phyloP scores from a whole-genome alignment of 176 grass and related monocot genomes.

The Bromus sterilis region DNA sequence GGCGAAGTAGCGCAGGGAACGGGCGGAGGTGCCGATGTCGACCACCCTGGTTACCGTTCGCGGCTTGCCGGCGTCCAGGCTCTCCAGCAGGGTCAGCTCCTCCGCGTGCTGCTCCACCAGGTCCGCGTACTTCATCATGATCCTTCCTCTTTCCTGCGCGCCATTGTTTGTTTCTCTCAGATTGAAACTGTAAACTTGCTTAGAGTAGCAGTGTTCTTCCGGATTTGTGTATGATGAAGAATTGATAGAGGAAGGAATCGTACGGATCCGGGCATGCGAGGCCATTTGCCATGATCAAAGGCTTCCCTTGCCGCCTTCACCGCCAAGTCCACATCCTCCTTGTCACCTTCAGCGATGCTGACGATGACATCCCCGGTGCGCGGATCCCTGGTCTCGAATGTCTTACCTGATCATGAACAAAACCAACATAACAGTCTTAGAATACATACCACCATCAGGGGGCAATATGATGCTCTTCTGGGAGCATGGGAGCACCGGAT shows the following conservation, averaged over 20 bases:
- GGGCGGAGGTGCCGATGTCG: constrained; percentile 7
- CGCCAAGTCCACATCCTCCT: constrained; percentile 53
- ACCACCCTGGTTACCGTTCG: constrained; percentile 18
- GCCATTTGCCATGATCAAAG: constrained; percentile 73
- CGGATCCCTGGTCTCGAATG: constrained; percentile 58
- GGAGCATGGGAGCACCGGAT: too few relatives aligned
- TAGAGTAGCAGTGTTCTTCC: neutral
- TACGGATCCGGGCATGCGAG: constrained; percentile 74
- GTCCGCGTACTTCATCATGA: constrained; percentile 47
- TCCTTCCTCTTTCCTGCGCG: constrained; percentile 39
- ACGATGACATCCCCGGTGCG: constrained; percentile 54
- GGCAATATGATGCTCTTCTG: too few relatives aligned
- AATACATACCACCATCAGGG: too few relatives aligned
- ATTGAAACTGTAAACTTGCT: neutral
- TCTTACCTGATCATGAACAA: constrained; percentile 32
- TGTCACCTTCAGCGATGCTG: constrained; percentile 51
- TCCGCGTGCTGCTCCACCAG: constrained; percentile 43
- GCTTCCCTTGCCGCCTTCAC: constrained; percentile 50
- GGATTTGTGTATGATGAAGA: neutral
- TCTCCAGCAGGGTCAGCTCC: constrained; percentile 44
- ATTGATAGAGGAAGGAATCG: neutral
- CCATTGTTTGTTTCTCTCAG: neutral
- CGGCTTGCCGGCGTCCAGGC: constrained; percentile 61
- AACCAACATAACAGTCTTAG: neutral
- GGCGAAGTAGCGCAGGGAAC: constrained; percentile 57